These are phyloP conservation scores for Globisporangium carolinianum DNA, from an alignment of 352 stramenopile genomes.

Conservation along the genomic window DNA sequence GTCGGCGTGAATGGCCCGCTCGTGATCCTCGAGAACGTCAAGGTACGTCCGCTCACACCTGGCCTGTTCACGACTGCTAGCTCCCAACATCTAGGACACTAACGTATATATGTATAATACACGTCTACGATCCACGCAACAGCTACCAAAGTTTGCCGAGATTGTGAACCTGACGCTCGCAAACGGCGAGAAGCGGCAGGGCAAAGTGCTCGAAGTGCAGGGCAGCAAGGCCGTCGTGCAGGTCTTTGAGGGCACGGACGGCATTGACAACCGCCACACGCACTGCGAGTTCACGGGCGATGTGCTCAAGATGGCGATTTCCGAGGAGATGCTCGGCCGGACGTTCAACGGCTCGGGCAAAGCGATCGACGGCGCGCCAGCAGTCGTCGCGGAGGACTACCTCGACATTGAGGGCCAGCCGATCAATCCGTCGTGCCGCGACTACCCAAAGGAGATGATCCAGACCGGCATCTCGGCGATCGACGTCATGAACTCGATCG, in stretches of 20 bases:
- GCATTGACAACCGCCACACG: slow-evolving; percentile 99
- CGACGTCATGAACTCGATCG: slow-evolving; percentile 99
- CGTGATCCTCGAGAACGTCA: slow-evolving; percentile 99
- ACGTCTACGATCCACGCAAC: neutral
- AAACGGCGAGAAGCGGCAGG: slow-evolving; percentile 92
- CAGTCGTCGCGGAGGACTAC: slow-evolving; percentile 98
- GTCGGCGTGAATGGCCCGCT: slow-evolving; percentile 97
- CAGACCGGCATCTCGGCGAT: slow-evolving; percentile 99
- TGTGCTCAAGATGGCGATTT: slow-evolving; percentile 99
- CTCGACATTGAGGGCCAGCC: slow-evolving; percentile 98
- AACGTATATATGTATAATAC: neutral
- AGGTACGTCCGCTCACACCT: slow-evolving; percentile 48
- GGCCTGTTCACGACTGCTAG: neutral
- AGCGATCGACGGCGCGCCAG: slow-evolving; percentile 95
- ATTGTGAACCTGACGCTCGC: slow-evolving; percentile 98
- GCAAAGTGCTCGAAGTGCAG: slow-evolving; percentile 95
- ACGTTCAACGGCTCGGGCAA: slow-evolving; percentile 98
- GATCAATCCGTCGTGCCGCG: slow-evolving; percentile 98
- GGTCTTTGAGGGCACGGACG: slow-evolving; percentile 98
- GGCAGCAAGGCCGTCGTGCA: slow-evolving; percentile 94
- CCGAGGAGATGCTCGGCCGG: slow-evolving; percentile 97
- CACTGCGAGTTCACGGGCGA: slow-evolving; percentile 98
- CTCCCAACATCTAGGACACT: neutral
- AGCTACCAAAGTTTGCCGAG: slow-evolving; percentile 96
- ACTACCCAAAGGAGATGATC: slow-evolving; percentile 99